phyloP scores from a whole-genome alignment of 345 rosid species.

The Camelina hispida region DNA sequence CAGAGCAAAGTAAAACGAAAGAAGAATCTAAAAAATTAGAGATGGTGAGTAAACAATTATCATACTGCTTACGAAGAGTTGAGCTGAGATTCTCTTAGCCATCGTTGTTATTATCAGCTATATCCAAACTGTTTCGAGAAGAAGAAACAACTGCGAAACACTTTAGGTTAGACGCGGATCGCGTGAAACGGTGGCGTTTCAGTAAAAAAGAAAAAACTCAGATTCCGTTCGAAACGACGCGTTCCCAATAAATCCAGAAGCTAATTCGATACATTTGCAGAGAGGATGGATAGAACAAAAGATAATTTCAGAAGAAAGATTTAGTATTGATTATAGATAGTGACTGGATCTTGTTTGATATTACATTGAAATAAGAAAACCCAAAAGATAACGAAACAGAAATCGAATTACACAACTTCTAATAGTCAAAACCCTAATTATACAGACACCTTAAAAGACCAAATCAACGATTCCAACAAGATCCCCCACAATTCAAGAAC shows the following conservation, averaged over 20 bases:
- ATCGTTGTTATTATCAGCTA: constrained; percentile 2
- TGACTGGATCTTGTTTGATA: background rate
- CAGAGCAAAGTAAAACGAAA: background rate
- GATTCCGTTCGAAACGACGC: no score
- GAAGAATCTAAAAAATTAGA: constrained; percentile 42
- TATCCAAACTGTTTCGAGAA: background rate
- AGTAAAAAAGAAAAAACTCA: no score
- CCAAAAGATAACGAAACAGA: background rate
- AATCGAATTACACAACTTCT: background rate
- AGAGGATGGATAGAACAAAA: no score
- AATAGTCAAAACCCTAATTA: constrained; percentile 33
- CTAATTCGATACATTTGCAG: no score
- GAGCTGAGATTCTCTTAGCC: constrained; percentile 50
- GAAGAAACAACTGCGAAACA: no score
- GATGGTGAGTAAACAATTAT: constrained; percentile 40
- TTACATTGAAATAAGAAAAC: constrained; percentile 5
- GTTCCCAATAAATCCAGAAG: no score
- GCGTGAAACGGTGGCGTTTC: no score
- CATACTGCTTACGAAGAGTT: constrained; percentile 62
- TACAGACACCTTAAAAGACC: background rate
- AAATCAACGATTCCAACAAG: background rate
- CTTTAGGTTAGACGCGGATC: no score
- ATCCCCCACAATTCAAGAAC: constrained; percentile 33
- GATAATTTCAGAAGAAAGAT: no score
- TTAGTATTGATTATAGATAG: background rate